A percentile compares a stretch with the other conserved stretches of the same genome.
Conservation (phyloP, 225 moss, liverwort and hornwort species). For the Asterella californica region DNA sequence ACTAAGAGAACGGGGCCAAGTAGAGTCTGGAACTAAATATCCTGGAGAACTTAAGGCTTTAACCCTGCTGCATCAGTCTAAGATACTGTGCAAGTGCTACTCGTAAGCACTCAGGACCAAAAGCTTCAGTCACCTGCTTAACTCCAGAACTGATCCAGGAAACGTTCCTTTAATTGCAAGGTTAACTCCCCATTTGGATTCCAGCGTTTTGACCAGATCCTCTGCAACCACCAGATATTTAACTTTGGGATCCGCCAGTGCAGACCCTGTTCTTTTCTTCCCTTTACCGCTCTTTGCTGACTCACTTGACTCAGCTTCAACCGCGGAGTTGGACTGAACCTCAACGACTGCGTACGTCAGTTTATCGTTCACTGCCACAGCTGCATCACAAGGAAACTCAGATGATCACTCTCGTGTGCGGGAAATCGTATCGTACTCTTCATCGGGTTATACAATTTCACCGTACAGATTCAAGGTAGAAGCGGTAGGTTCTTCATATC, state of each 20-base stretch:
- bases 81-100: background rate
- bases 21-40: background rate
- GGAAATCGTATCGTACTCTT: too few relatives aligned
- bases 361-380: conserved; percentile 87
- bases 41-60: background rate
- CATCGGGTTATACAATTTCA: too few relatives aligned
- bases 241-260: conserved; percentile 50
- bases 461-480: too few relatives aligned
- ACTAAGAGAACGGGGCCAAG: too few relatives aligned
- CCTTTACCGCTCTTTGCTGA: conserved; percentile 42
- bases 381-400: conserved; percentile 44
- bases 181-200: conserved; percentile 74
- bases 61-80: background rate
- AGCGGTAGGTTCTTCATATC: background rate
- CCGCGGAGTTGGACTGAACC: conserved; percentile 34
- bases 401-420: too few relatives aligned
- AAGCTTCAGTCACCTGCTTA: conserved; percentile 53
- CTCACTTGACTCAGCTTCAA: conserved; percentile 30
- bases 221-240: conserved; percentile 78
- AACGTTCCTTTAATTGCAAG: conserved; percentile 79
- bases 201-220: conserved; percentile 67
- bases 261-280: conserved; percentile 64
- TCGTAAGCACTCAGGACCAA: background rate
- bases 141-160: conserved; percentile 76
- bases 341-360: conserved; percentile 87